Base-by-base conservation (phyloP, 805 yeast genomes). In the Metschnikowia henanensis region DNA sequence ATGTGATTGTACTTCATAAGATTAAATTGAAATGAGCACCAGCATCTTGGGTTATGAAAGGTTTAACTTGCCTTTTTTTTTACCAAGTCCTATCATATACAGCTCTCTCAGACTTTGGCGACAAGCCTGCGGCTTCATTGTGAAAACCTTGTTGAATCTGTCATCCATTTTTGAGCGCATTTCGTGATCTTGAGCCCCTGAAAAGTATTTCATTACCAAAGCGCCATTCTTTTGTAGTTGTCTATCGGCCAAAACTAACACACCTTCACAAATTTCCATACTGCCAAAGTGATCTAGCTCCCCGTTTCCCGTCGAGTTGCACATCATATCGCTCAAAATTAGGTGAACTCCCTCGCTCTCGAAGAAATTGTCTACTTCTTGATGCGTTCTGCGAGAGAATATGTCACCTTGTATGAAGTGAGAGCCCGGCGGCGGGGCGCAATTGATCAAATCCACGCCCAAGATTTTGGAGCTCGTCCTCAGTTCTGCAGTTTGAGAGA, bases 191-290 rank as follows among this genome's bases (percentile, higher is more conserved):
- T 89, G 96, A 30, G 76, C 71, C 0, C 99, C 99, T 0, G 91
- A 78, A 62, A 79, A 91, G 54, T 83, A 84, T 64, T 94, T 94
- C 71, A 95, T 85, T 12, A 89, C 84, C 57, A 88, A 78, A 10
- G 70, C 57, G 0, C 99, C 99, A 21, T 79, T 78, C 4, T 81
- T 79, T 48, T 72, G 80, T 21, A 94, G 65, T n/a, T 86, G 64
- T 48, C 81, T 84, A 41, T 84, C 73, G 1, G 95, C 84, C 38
- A 91, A 74, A 6, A 87, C 73, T 39, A 94, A 62, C 0, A 96
- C 97, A 0, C 97, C 97, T 55, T 88, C 94, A 62, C 97, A 92
- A 22, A 92, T 68, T 58, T 91, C 91, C 87, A 94, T 84, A 48
- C 96, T 89, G 52, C 80, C 80, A 12, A 76, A 68, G 64, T 92